These are phyloP conservation scores for Angomonas deanei DNA, from an alignment of 208 protist genomes.

Conservation along the genomic window DNA sequence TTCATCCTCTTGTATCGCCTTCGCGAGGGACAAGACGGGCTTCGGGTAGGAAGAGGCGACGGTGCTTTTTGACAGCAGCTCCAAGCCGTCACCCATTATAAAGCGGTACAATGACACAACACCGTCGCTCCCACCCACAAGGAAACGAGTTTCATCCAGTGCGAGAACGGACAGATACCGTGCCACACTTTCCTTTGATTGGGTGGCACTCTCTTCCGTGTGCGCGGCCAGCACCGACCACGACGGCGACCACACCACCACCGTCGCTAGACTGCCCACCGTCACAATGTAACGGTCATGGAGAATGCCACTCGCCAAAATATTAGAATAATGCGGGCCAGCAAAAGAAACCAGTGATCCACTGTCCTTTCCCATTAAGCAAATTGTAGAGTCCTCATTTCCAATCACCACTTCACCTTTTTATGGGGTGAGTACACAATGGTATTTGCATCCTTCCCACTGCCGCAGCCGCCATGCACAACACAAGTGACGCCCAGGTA, in stretches of 20 bases:
- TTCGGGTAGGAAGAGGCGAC: conserved; percentile 12
- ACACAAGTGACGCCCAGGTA: conserved; percentile 6
- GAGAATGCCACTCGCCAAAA: conserved; percentile 32
- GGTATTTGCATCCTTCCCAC: conserved; percentile 73
- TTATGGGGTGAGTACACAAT: conserved; percentile 24
- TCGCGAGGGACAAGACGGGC: conserved; percentile 29
- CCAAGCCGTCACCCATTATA: not conserved
- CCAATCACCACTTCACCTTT: conserved; percentile 15
- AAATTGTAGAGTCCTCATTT: conserved; percentile 59
- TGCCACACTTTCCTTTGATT: conserved; percentile 22
- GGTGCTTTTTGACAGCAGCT: not conserved
- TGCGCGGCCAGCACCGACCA: not conserved
- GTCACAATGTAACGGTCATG: conserved; percentile 38
- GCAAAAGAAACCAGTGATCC: conserved; percentile 19
- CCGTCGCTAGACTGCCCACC: conserved; percentile 42
- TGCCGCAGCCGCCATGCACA: conserved; percentile 22
- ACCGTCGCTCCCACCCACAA: conserved; percentile 68
- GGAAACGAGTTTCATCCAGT: conserved; percentile 12
- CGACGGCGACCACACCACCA: conserved; percentile 28
- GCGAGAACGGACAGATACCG: conserved; percentile 50
- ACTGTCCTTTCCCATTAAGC: not conserved
- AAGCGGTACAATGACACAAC: conserved; percentile 29
- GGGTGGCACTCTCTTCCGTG: conserved; percentile 6
- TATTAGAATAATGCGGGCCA: conserved; percentile 75
- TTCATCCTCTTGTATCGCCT: not conserved